Evolutionary conservation across 257 asterid genomes (phyloP).

Genomic region (Euphrasia confusa): DNA sequence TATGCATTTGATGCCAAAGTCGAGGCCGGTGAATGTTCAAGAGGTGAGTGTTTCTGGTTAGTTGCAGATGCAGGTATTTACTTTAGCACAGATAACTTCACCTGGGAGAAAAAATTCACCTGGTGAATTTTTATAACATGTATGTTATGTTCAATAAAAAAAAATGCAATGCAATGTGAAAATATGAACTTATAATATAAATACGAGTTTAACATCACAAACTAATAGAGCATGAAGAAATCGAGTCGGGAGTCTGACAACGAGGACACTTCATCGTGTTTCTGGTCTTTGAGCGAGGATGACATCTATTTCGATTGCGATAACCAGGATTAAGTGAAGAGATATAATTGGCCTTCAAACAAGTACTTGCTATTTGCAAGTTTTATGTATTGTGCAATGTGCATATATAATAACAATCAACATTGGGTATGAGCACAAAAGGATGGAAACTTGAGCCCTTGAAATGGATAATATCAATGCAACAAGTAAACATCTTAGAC

Average conservation of each 20-base stretch:
- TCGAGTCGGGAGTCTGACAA: too few species aligned
- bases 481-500: not conserved
- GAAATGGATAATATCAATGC: not conserved
- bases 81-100: not conserved
- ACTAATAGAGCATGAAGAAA: too few species aligned
- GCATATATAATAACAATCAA: too few species aligned
- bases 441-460: conserved; percentile 3
- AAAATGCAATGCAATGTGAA: too few species aligned
- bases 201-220: too few species aligned
- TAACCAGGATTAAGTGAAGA: not conserved
- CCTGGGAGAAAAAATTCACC: not conserved
- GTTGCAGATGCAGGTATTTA: not conserved
- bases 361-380: not conserved
- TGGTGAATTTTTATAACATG: conserved; percentile 13
- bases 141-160: too few species aligned
- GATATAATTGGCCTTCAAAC: not conserved
- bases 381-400: not conserved
- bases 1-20: conserved; percentile 29
- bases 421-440: not conserved
- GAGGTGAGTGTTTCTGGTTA: not conserved
- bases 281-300: conserved; percentile 37
- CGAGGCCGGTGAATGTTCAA: not conserved
- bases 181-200: too few species aligned
- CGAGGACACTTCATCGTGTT: conserved; percentile 38
- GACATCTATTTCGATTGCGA: conserved; percentile 46